Conservation (phyloP, 129 eudicot species). For the Kitagawia praeruptora region DNA sequence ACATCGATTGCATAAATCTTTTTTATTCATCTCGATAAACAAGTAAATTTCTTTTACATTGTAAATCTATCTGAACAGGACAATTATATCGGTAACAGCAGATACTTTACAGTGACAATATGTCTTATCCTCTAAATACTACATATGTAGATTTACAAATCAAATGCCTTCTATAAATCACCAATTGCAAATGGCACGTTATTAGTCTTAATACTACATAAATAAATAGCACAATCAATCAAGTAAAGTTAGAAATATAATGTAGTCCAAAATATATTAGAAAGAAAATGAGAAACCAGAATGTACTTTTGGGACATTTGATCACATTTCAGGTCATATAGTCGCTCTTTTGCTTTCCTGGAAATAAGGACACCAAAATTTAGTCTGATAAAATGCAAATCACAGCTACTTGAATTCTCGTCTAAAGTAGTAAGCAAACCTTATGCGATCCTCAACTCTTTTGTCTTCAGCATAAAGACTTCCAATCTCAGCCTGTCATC, state of each 20-base stretch:
- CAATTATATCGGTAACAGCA: no score
- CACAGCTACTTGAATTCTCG: not conserved
- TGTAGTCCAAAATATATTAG: constrained; percentile 1
- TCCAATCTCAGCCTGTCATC: constrained; percentile 55
- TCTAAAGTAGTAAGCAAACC: constrained; percentile 29
- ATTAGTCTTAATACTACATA: no score
- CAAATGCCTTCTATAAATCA: no score
- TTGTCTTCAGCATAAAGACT: constrained; percentile 38
- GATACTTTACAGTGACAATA: no score
- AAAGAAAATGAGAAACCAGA: constrained; percentile 14
- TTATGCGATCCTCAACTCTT: constrained; percentile 59
- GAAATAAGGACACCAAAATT: constrained; percentile 19
- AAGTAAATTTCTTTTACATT: no score
- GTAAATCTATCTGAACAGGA: no score
- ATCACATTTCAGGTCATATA: constrained; percentile 34
- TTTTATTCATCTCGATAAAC: no score
- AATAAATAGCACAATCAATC: constrained; percentile 19
- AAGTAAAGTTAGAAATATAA: constrained; percentile 2
- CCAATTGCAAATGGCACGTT: no score
- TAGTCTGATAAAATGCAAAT: constrained; percentile 10
- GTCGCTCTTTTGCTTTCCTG: constrained; percentile 54
- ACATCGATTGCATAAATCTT: no score
- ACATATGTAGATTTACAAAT: no score
- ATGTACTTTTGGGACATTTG: constrained; percentile 41
- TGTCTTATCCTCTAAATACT: no score